Evolutionary conservation across 345 rosid species (phyloP), one percentile per base, ranked within the genome.

Genomic region (Eucalyptus marginata): DNA sequence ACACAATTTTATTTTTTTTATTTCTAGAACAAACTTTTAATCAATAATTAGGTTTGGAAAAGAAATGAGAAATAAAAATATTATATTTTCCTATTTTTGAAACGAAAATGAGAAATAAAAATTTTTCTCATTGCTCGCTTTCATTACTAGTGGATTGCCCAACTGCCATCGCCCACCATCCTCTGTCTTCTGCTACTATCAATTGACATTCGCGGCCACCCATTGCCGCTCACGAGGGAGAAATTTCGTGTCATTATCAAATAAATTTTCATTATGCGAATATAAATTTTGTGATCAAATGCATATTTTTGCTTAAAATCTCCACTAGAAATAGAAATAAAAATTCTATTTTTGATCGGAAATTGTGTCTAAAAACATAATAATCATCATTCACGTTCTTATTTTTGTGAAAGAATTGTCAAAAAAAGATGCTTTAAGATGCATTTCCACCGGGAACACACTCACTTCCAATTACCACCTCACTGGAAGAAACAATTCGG

Each of bases 171-270:
- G 25, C 58, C 10, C 25, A 52, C 10, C 58, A 52, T 20, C 54
- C 22, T 50, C 9, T 3, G 10, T 52, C 58, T 52, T 52, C 4
- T 1, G 1, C 58, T 52, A 20, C 58, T 52, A 17, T 3, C 20
- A 52, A 24, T 2, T 18, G 1, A 52, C 56, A 52, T 0, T 52
- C 0, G 5, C 10, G 0, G 10, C 0, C 10, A 52, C 25, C 24
- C 5, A 52, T 52, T 52, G 10, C 5, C 0, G 0, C 10, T 52
- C 1, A 1, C 0, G 3, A 18, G 58, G 0, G 4, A 52, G 1
- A 52, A 52, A 52, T 20, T 52, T 20, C 5, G 0, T 20, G 4
- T 52, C 0, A 0, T 20, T 52, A 20, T 52, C 1, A 8, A 52
- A 20, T 0, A 2, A 52, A 3, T 20, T 7, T 52, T 52, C 10